A percentile compares a stretch with the other conserved stretches of the same genome.
Evolutionary conservation across 768 basidiomycete genomes (phyloP).

Genomic region (Gloeopeniophorella convolvens): DNA sequence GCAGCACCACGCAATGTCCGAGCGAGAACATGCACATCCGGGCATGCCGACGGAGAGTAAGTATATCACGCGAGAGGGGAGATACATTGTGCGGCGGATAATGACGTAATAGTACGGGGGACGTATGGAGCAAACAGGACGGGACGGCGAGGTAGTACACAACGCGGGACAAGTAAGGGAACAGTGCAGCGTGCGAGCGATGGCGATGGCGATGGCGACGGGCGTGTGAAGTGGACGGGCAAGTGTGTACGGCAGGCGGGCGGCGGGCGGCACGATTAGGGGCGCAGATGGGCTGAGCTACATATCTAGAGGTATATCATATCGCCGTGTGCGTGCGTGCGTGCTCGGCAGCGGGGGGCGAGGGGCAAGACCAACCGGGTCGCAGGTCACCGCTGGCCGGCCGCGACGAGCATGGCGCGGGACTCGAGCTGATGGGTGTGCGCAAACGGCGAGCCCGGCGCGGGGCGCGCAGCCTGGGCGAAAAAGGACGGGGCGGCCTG

Average conservation of each 20-base stretch:
- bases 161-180: slow-evolving; percentile 8
- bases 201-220: neutral
- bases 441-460: slow-evolving; percentile 18
- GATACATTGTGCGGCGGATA: slow-evolving; percentile 15
- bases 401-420: slow-evolving; percentile 18
- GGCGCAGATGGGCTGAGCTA: no score
- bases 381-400: slow-evolving; percentile 16
- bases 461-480: slow-evolving; percentile 13
- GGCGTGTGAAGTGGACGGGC: neutral
- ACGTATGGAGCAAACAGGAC: slow-evolving; percentile 14
- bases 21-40: no score
- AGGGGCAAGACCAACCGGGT: neutral
- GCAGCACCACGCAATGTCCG: no score
- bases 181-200: slow-evolving; percentile 7
- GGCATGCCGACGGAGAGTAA: no score
- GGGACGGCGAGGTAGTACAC: slow-evolving; percentile 11
- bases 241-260: neutral
- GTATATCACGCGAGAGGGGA: no score
- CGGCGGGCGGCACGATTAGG: no score
- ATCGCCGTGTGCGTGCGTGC: no score
- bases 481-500: slow-evolving; percentile 27
- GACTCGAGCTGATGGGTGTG: slow-evolving; percentile 14
- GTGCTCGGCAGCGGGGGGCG: no score
- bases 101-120: slow-evolving; percentile 8
- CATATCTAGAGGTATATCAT: no score